phyloP scores from a whole-genome alignment of 768 basidiomycete genomes.

The Russula olivacea region DNA sequence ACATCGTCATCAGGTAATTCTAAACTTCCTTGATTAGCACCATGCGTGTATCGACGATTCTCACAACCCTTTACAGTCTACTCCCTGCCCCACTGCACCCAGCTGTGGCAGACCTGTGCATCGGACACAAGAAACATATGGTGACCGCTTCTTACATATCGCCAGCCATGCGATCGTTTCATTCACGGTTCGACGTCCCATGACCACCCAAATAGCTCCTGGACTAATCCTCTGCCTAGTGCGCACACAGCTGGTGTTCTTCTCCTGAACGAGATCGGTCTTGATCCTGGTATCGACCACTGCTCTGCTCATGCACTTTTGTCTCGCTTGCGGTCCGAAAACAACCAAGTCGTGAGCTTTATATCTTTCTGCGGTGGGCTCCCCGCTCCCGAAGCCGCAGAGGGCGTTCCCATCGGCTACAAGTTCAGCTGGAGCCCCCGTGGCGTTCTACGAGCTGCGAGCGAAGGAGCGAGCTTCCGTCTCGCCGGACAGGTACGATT shows the following conservation, averaged over 20 bases:
- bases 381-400: conserved; percentile 63
- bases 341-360: conserved; percentile 62
- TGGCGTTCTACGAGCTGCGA: conserved; percentile 76
- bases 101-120: conserved; percentile 64
- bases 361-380: conserved; percentile 91
- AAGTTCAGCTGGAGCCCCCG: conserved; percentile 93
- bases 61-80: conserved; percentile 44
- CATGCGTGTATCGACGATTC: not conserved
- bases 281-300: conserved; percentile 89
- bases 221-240: conserved; percentile 33
- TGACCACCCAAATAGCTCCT: not conserved
- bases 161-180: conserved; percentile 60
- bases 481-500: conserved; percentile 45
- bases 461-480: conserved; percentile 65
- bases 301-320: conserved; percentile 76
- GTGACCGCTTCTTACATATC: conserved; percentile 92
- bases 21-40: not conserved
- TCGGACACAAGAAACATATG: conserved; percentile 63
- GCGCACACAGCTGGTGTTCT: conserved; percentile 60
- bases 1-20: conserved; percentile 76
- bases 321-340: conserved; percentile 42
- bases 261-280: conserved; percentile 82
- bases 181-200: conserved; percentile 45
- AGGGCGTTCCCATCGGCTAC: conserved; percentile 69
- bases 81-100: conserved; percentile 75